Conservation (phyloP, 148 eudicot species). For the Rheum nobile region DNA sequence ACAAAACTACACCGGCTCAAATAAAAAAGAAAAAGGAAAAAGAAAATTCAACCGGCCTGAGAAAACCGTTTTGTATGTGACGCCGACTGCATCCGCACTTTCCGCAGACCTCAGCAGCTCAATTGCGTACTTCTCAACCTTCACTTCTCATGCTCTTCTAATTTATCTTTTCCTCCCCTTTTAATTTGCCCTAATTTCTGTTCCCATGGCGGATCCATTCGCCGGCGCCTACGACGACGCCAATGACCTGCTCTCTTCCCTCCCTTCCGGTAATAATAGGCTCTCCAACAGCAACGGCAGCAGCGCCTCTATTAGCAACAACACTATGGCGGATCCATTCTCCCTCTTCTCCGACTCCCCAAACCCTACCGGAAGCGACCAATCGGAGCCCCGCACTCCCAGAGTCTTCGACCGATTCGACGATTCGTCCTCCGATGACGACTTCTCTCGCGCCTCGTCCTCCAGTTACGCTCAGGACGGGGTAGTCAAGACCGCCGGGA, state of each 20-base stretch:
- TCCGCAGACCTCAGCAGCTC: background rate
- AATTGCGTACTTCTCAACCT: background rate
- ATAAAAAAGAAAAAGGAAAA: background rate
- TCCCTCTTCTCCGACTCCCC: background rate
- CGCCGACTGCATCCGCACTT: background rate
- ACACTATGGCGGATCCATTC: background rate
- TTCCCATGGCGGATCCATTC: constrained; percentile 23
- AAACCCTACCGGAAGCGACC: background rate
- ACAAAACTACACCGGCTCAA: background rate
- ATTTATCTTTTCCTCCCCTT: background rate
- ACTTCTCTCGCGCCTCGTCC: constrained; percentile 14
- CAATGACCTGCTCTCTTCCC: constrained; percentile 19
- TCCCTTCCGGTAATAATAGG: background rate
- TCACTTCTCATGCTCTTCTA: background rate
- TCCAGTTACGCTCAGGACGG: constrained; percentile 15
- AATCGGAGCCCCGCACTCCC: constrained; percentile 19
- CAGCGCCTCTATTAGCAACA: background rate
- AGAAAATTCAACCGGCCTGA: constrained; percentile 7
- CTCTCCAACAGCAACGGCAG: constrained; percentile 7
- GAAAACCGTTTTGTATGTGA: background rate
- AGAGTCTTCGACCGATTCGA: constrained; percentile 64
- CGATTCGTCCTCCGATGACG: constrained; percentile 35
- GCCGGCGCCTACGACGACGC: constrained; percentile 20
- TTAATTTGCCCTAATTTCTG: background rate
- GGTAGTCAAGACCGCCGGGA: constrained; percentile 32